These are phyloP conservation scores for Penicillium pulvis DNA, from an alignment of 495 filamentous ascomycete genomes.

Conservation along the genomic window DNA sequence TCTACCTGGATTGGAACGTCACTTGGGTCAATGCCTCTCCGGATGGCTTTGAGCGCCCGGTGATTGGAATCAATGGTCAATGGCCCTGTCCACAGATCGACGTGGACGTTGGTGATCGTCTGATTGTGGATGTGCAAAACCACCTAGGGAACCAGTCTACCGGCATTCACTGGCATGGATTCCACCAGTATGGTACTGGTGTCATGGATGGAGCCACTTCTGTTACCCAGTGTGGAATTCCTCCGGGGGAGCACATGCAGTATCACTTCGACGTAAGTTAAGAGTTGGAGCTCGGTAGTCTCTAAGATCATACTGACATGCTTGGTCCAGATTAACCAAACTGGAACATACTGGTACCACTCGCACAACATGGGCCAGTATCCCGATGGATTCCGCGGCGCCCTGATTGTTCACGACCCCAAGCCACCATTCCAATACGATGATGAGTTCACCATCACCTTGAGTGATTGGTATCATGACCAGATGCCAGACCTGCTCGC, in stretches of 20 bases:
- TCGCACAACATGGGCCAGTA: conserved; percentile 74
- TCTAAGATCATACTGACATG: conserved; percentile 26
- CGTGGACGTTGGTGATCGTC: conserved; percentile 67
- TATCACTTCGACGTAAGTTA: conserved; percentile 73
- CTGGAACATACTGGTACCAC: conserved; percentile 87
- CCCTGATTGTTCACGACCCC: conserved; percentile 74
- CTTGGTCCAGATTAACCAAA: conserved; percentile 58
- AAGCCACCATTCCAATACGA: conserved; percentile 66
- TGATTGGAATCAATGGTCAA: conserved; percentile 81
- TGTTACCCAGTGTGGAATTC: conserved; percentile 70
- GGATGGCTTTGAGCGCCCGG: conserved; percentile 69
- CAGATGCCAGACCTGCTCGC: conserved; percentile 60
- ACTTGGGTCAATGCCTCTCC: conserved; percentile 82
- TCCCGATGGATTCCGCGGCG: conserved; percentile 74
- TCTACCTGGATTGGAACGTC: conserved; percentile 66
- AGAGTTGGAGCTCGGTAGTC: background rate
- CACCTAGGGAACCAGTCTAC: conserved; percentile 72
- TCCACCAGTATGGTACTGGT: conserved; percentile 62
- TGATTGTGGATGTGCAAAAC: conserved; percentile 77
- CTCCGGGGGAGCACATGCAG: conserved; percentile 56
- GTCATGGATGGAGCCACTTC: conserved; percentile 64
- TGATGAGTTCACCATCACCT: conserved; percentile 62
- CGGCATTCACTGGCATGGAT: conserved; percentile 69
- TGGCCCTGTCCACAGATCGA: conserved; percentile 75
- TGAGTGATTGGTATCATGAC: conserved; percentile 69